Evolutionary conservation across 192 early-diverging fungal species (phyloP), one percentile per base, ranked within the genome.

Genomic region (Backusella macrospora): DNA sequence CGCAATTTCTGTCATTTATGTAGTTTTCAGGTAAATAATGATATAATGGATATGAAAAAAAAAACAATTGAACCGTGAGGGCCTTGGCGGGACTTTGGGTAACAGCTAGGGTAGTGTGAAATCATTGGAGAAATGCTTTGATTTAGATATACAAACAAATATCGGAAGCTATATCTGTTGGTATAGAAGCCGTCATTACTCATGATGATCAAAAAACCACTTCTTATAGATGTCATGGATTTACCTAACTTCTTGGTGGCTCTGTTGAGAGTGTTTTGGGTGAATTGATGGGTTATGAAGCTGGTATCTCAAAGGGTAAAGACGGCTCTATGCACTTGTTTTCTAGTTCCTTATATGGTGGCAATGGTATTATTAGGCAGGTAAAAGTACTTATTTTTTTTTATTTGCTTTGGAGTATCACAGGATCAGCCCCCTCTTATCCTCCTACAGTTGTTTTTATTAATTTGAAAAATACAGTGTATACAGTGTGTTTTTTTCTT

Each of bases 271-370:
- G 84, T 16, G 91, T 95, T 76, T 70, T 95, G 65, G 91, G 89
- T 48, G 93, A 95, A 77, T 85, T 95, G 83, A 90, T 92, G 86
- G 97, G 97, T 72, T 91, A 92, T 73, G 75, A 78, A 66, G 90
- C 84, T 64, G 97, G 97, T 80, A 90, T 92, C 80, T 96, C 96
- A 38, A 84, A 88, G 80, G 97, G 97, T 49, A 99, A 97, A 89
- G 97, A 96, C 76, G 97, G 97, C n/a, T 99, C 97, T 70, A 99
- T 99, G 97, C 97, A 99, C 89, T 96, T 99, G 95, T 99, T 97
- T 85, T 90, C 92, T 62, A 87, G 85, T 74, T 92, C 93, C 79
- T 99, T 99, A 81, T 99, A 93, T 86, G 97, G 97, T 74, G 97
- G 97, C 72, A 99, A 99, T 90, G 97, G 97, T 74, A 99, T 99